Percentiles rank a stretch among this genome's conserved stretches.
Conservation (phyloP, 139 green algal genomes). For the Mesostigma viride region DNA sequence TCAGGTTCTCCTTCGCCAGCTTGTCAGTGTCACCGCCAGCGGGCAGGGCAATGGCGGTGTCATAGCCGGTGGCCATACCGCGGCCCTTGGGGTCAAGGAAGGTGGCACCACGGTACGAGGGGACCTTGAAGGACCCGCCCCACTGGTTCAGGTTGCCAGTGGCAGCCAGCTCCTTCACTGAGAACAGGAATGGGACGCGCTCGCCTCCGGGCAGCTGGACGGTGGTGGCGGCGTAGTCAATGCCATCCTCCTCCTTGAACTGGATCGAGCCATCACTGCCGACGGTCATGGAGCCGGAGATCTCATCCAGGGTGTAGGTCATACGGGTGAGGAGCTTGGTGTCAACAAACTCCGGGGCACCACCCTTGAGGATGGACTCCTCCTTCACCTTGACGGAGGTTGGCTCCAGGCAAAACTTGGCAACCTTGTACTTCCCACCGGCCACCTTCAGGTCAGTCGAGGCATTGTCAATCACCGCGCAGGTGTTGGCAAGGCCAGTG, state of each 20-base stretch:
- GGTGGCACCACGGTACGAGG: constrained; percentile 93
- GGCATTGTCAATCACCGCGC: constrained; percentile 74
- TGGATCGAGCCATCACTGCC: constrained; percentile 67
- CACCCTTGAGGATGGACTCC: constrained; percentile 39
- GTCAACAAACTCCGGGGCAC: constrained; percentile 77
- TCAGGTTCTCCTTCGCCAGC: constrained; percentile 89
- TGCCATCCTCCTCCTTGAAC: constrained; percentile 92
- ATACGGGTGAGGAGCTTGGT: constrained; percentile 98
- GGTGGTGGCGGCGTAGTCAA: constrained; percentile 93
- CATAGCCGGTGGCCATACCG: constrained; percentile 88
- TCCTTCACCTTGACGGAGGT: constrained; percentile 62
- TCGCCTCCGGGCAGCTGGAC: constrained; percentile 96
- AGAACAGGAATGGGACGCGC: constrained; percentile 98
- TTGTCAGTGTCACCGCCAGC: constrained; percentile 71
- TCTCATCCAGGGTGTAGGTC: constrained; percentile 95
- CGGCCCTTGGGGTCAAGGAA: constrained; percentile 99
- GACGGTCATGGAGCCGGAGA: constrained; percentile 45
- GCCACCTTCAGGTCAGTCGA: constrained; percentile 66
- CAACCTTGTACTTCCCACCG: constrained; percentile 68
- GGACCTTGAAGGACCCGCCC: constrained; percentile 88
- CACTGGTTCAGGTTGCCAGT: constrained; percentile 75
- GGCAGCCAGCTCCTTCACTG: constrained; percentile 89
- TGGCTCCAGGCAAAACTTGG: constrained; percentile 97
- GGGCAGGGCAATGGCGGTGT: constrained; percentile 92
- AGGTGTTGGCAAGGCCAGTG: constrained; percentile 95